Evolutionary conservation across 768 basidiomycete species (phyloP).

Genomic region (Russula sp.): DNA sequence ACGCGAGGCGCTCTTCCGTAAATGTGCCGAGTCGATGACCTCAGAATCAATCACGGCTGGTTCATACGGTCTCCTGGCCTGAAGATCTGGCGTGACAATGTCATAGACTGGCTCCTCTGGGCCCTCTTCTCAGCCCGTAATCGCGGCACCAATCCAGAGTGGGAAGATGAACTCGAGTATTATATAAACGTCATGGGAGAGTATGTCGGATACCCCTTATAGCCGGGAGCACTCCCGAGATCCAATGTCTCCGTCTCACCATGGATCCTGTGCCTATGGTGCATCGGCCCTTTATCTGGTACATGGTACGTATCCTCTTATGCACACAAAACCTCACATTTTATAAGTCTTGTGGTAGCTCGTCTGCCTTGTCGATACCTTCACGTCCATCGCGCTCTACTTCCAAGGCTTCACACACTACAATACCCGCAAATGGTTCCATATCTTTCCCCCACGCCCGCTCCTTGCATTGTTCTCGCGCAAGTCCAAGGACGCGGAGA

Average conservation of each 20-base stretch:
- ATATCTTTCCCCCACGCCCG: constrained; percentile 52
- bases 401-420: constrained; percentile 55
- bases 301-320: constrained; percentile 41
- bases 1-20: constrained; percentile 49
- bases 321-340: background rate
- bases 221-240: constrained; percentile 40
- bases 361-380: constrained; percentile 49
- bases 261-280: constrained; percentile 54
- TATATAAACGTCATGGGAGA: constrained; percentile 47
- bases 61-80: constrained; percentile 41
- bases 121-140: constrained; percentile 50
- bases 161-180: constrained; percentile 50
- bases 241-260: constrained; percentile 50
- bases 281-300: constrained; percentile 65
- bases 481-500: constrained; percentile 35
- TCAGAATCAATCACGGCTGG: constrained; percentile 49
- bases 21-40: constrained; percentile 38
- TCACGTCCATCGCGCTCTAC: constrained; percentile 42
- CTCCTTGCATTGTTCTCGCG: constrained; percentile 46
- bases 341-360: constrained; percentile 44
- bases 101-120: constrained; percentile 64
- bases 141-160: constrained; percentile 37
- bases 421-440: constrained; percentile 38
- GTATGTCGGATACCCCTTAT: constrained; percentile 43
- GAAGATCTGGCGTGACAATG: constrained; percentile 46